phyloP scores from a whole-genome alignment of 352 stramenopile genomes.

The Phytopythium sindhum region DNA sequence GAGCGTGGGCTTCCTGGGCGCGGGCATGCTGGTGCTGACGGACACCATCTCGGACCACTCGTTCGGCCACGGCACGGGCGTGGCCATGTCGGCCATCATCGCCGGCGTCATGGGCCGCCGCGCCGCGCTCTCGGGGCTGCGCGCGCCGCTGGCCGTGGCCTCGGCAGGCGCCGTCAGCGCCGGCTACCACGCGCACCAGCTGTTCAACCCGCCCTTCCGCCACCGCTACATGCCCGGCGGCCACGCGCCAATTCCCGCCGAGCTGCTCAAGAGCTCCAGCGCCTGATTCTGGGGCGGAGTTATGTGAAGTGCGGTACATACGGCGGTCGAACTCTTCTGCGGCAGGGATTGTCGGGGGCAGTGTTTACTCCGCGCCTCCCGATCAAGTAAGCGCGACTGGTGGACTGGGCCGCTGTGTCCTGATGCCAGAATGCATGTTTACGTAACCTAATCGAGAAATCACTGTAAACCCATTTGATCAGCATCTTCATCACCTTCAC shows the following conservation, averaged over 20 bases:
- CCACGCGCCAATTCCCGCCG: slow-evolving; percentile 23
- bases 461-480: neutral
- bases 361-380: neutral
- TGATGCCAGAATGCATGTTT: neutral
- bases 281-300: neutral
- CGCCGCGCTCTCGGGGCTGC: slow-evolving; percentile 42
- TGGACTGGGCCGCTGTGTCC: neutral
- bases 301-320: neutral
- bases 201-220: slow-evolving; percentile 49
- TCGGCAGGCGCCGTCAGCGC: slow-evolving; percentile 44
- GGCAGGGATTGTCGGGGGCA: neutral
- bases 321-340: neutral
- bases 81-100: slow-evolving; percentile 70
- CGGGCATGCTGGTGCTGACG: slow-evolving; percentile 59
- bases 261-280: neutral
- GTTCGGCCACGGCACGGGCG: slow-evolving; percentile 64
- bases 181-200: slow-evolving; percentile 73
- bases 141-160: slow-evolving; percentile 36
- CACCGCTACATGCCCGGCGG: slow-evolving; percentile 55
- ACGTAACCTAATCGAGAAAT: neutral
- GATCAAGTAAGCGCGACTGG: neutral
- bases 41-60: slow-evolving; percentile 70
- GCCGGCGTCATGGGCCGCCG: slow-evolving; percentile 50
- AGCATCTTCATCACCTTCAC: too few relatives aligned
- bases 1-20: slow-evolving; percentile 62